Conservation (phyloP, 169 alveolate species). For the Eimeria tenella region DNA sequence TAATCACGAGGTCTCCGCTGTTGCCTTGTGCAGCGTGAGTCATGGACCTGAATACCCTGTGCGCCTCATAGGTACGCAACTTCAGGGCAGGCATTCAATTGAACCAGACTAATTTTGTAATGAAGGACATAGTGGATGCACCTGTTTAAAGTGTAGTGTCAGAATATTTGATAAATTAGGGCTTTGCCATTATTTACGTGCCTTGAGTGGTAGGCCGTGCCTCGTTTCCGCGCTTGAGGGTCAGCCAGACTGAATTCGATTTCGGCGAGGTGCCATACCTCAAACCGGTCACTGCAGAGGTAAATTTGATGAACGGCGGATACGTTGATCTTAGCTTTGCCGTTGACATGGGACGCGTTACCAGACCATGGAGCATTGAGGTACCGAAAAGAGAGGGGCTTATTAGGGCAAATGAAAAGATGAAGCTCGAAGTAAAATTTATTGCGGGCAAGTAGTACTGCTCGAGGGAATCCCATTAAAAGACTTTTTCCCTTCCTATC, state of each 20-base stretch:
- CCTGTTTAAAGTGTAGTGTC: not conserved
- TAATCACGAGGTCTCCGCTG: conserved; percentile 89
- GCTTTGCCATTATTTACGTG: not conserved
- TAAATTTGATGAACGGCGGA: conserved; percentile 91
- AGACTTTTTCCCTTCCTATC: not conserved
- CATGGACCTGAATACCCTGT: conserved; percentile 97
- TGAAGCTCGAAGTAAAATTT: conserved; percentile 88
- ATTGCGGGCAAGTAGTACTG: conserved; percentile 83
- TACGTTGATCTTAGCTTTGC: conserved; percentile 94
- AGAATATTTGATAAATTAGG: not conserved
- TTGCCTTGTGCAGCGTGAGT: conserved; percentile 93
- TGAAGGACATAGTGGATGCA: not conserved
- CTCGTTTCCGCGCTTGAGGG: conserved; percentile 87
- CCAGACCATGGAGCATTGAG: conserved; percentile 91
- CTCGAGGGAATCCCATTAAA: no score
- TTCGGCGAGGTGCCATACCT: conserved; percentile 89
- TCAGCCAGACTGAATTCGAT: conserved; percentile 90
- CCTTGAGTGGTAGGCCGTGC: conserved; percentile 33
- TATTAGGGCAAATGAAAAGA: conserved; percentile 92
- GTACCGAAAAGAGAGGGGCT: conserved; percentile 91
- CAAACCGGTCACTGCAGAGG: conserved; percentile 81
- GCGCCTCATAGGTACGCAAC: conserved; percentile 91
- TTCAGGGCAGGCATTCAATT: not conserved
- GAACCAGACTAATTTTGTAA: not conserved
- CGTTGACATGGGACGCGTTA: conserved; percentile 88